Conservation (phyloP, 768 basidiomycete genomes). For the Tubosaeta brunneosetosa region DNA sequence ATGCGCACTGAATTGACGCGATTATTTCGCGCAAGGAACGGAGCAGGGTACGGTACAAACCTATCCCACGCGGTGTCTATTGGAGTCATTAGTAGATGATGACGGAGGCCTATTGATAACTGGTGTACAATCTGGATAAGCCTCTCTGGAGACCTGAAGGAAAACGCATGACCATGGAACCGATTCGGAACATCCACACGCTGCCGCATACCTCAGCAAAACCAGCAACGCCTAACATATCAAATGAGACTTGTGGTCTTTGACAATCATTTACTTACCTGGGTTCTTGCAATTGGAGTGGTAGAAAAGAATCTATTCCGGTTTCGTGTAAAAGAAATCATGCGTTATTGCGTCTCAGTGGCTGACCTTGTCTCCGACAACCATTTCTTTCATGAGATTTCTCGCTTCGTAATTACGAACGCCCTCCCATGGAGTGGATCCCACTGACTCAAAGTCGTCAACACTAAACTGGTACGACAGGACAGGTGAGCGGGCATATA, state of each 20-base stretch:
- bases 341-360: neutral
- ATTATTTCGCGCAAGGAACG: slow-evolving; percentile 5
- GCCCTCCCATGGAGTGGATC: slow-evolving; percentile 81
- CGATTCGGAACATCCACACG: neutral
- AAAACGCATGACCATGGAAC: slow-evolving; percentile 2
- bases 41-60: slow-evolving; percentile 38
- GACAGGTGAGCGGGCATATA: neutral
- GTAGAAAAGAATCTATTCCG: slow-evolving; percentile 72
- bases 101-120: neutral
- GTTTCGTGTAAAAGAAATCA: neutral
- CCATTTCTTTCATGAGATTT: slow-evolving; percentile 82
- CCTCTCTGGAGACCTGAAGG: slow-evolving; percentile 67
- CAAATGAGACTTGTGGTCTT: slow-evolving; percentile 3
- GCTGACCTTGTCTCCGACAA: slow-evolving; percentile 63
- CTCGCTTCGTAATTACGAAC: slow-evolving; percentile 80
- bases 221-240: slow-evolving; percentile 61
- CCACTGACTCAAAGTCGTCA: slow-evolving; percentile 73
- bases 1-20: slow-evolving; percentile 44
- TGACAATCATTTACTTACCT: slow-evolving; percentile 40
- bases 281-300: slow-evolving; percentile 84
- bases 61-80: slow-evolving; percentile 88
- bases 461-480: slow-evolving; percentile 64
- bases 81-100: slow-evolving; percentile 5
- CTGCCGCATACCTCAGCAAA: slow-evolving; percentile 64
- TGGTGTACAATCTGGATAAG: slow-evolving; percentile 82